Conservation (phyloP, 2,329 filamentous ascomycete genomes). For the Colletotrichum sp. region DNA sequence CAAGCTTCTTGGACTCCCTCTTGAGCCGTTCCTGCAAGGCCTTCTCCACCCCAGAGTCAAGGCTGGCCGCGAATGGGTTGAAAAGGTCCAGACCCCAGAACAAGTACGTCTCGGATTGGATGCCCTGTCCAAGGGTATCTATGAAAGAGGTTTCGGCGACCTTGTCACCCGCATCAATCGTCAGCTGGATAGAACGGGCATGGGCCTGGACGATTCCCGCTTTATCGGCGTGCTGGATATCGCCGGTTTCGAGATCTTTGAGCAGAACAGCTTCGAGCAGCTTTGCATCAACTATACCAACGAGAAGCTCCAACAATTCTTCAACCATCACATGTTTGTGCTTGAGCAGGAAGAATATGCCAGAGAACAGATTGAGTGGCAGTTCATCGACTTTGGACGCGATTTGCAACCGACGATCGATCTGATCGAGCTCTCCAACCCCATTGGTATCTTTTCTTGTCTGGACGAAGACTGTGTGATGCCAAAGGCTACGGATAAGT, state of each 20-base stretch:
- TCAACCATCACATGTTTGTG: conserved; percentile 99
- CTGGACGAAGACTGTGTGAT: conserved; percentile 98
- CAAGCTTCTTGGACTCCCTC: conserved; percentile 79
- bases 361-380: conserved; percentile 97
- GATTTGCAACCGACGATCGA: conserved; percentile 98
- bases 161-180: conserved; percentile 90
- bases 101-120: conserved; percentile 91
- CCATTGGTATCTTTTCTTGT: conserved; percentile 98
- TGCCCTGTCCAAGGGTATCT: conserved; percentile 94
- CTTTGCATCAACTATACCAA: conserved; percentile 99
- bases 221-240: conserved; percentile 99
- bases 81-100: conserved; percentile 97
- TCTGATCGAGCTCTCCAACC: conserved; percentile 92
- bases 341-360: conserved; percentile 98
- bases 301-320: conserved; percentile 98
- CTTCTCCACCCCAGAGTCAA: conserved; percentile 93
- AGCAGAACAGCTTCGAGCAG: conserved; percentile 98
- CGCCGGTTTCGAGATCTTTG: conserved; percentile 98
- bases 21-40: conserved; percentile 86
- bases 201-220: conserved; percentile 82
- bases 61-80: conserved; percentile 96
- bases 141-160: conserved; percentile 93
- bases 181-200: conserved; percentile 84
- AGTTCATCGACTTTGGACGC: conserved; percentile 98
- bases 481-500: conserved; percentile 97